Conservation (phyloP, 2,329 filamentous ascomycete species). For the Diaporthe eres region DNA sequence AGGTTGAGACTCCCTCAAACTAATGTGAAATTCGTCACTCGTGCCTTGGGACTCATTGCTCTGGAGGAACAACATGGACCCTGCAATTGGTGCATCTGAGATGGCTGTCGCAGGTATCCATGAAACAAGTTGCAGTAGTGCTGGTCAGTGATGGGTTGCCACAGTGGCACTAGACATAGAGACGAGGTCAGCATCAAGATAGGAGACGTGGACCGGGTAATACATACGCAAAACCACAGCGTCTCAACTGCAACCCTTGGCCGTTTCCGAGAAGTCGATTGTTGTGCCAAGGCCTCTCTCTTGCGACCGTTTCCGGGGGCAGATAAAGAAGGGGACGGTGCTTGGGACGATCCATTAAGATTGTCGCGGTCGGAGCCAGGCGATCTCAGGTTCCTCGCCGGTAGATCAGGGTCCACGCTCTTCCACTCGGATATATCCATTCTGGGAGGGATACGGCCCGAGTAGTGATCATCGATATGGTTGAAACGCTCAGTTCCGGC, state of each 20-base stretch:
- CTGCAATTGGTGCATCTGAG: constrained; percentile 33
- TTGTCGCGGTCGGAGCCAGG: constrained; percentile 32
- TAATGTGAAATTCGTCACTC: not conserved
- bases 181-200: constrained; percentile 16
- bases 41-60: not conserved
- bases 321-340: not conserved
- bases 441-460: constrained; percentile 60
- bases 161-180: constrained; percentile 33
- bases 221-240: constrained; percentile 41
- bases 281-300: constrained; percentile 16
- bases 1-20: not conserved
- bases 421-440: constrained; percentile 71
- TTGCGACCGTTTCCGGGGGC: constrained; percentile 14
- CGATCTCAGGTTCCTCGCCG: constrained; percentile 26
- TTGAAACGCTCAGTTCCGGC: constrained; percentile 68
- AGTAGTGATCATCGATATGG: constrained; percentile 83
- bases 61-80: constrained; percentile 2
- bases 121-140: constrained; percentile 33
- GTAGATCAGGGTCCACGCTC: constrained; percentile 50
- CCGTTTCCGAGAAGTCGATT: constrained; percentile 21
- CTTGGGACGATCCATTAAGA: constrained; percentile 26
- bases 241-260: constrained; percentile 7
- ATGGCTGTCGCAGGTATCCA: constrained; percentile 35
- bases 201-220: no score
- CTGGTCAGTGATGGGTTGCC: constrained; percentile 28